Conservation (phyloP, 1,284 basidiomycete species). For the Inonotus obliquus region DNA sequence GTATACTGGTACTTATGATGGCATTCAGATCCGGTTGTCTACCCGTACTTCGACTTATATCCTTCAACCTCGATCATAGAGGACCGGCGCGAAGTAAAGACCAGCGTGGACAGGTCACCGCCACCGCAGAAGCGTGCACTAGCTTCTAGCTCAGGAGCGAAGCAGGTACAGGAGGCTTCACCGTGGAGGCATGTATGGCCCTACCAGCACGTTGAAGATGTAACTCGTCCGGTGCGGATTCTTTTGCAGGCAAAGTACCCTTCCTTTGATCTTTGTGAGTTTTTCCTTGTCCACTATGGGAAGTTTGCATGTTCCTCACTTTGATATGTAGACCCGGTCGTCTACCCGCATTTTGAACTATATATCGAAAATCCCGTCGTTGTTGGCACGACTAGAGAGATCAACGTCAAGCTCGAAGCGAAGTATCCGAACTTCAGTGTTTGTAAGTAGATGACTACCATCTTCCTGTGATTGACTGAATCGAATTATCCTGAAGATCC, state of each 20-base stretch:
- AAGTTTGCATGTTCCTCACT: background rate
- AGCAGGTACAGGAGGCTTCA: background rate
- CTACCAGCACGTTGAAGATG: background rate
- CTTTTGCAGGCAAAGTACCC: slow-evolving; percentile 13
- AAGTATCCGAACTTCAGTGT: slow-evolving; percentile 19
- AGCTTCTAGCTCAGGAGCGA: too few relatives aligned
- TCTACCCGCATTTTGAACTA: slow-evolving; percentile 28
- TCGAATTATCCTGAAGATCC: slow-evolving; percentile 19
- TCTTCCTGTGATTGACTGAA: background rate
- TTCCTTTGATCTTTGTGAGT: slow-evolving; percentile 8
- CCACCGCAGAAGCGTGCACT: background rate
- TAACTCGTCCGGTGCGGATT: background rate
- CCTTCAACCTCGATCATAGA: slow-evolving; percentile 19
- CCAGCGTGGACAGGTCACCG: background rate
- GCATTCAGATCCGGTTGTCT: slow-evolving; percentile 26
- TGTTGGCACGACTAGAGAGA: background rate
- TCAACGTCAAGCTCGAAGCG: background rate
- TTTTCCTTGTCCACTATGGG: background rate
- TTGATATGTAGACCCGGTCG: slow-evolving; percentile 10
- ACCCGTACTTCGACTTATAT: slow-evolving; percentile 28
- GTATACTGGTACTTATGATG: background rate
- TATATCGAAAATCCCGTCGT: slow-evolving; percentile 21
- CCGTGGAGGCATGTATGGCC: slow-evolving; percentile 24
- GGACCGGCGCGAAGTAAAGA: background rate
- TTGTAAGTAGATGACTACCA: background rate